Evolutionary conservation across 805 yeast species (phyloP), one percentile per base, ranked within the genome.

Genomic region (Nakazawaea holstii): DNA sequence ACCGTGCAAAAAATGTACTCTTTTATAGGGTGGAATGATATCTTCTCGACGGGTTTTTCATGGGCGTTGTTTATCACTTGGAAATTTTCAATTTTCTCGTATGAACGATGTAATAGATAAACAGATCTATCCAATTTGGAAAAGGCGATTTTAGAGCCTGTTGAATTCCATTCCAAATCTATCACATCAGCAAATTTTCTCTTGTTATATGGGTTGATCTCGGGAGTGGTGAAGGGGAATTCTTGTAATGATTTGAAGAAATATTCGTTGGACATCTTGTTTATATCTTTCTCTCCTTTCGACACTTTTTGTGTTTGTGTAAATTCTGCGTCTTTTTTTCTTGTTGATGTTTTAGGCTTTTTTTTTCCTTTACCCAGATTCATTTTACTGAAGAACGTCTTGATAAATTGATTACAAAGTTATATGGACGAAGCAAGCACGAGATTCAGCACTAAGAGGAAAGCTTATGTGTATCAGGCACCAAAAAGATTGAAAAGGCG

Each of bases 21-120:
- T 35, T 66, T 59, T 35, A 51, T 54, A 0, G 80, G 78, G 50
- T 73, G 66, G 78, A 79, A 77, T 6, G 68, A 45, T 8, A 76
- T 53, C n/a, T 66, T 45, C 44, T 69, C 69, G 17, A 72, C 74
- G 2, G 74, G 66, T 45, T 60, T 60, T 1, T 56, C 53, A 53
- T 76, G 81, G 6, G 74, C 67, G 17, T 62, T 58, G 27, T 68
- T 69, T 8, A 74, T 64, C 9, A 60, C 52, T 13, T 63, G 54
- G 2, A 71, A 66, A 37, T 72, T 75, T 4, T 55, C 56, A 26
- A 68, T 45, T 17, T 58, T 52, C 29, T 60, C 66, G 36, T 32
- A 33, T 6, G 35, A 27, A 26, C 56, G 53, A 15, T 27, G 31
- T 28, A 37, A 39, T 13, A 74, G 54, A 45, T 76, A 59, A 14